Conservation (phyloP, 1,139 yeast species). For the Hemisphaericaspora subhashii region DNA sequence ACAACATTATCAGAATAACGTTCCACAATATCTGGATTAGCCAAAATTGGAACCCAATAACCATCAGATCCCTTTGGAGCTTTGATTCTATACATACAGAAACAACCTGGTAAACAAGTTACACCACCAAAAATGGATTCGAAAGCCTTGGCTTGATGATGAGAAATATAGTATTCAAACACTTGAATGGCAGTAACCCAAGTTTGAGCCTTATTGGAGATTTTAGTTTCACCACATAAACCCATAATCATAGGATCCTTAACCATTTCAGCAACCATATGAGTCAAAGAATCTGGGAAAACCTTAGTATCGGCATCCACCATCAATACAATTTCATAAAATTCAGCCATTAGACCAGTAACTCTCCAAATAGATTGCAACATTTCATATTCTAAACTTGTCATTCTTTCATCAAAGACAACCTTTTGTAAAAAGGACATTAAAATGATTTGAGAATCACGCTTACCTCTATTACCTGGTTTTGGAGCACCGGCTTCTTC, state of each 20-base stretch:
- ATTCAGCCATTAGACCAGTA: slow-evolving; percentile 85
- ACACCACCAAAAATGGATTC: slow-evolving; percentile 97
- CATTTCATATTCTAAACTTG: slow-evolving; percentile 84
- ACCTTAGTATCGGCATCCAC: slow-evolving; percentile 97
- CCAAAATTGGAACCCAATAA: slow-evolving; percentile 93
- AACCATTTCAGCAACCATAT: slow-evolving; percentile 92
- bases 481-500: slow-evolving; percentile 76
- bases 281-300: slow-evolving; percentile 86
- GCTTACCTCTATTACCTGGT: slow-evolving; percentile 97
- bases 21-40: slow-evolving; percentile 96
- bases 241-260: slow-evolving; percentile 92
- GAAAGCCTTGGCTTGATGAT: slow-evolving; percentile 94
- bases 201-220: slow-evolving; percentile 77
- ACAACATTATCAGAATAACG: slow-evolving; percentile 88
- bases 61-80: slow-evolving; percentile 90
- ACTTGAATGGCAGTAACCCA: slow-evolving; percentile 98
- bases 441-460: slow-evolving; percentile 92
- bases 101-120: slow-evolving; percentile 97
- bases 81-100: slow-evolving; percentile 92
- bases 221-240: slow-evolving; percentile 95
- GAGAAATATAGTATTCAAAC: slow-evolving; percentile 92
- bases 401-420: slow-evolving; percentile 96
- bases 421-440: slow-evolving; percentile 92
- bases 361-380: slow-evolving; percentile 78
- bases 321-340: slow-evolving; percentile 85